phyloP scores from a whole-genome alignment of 352 stramenopile genomes.

The Phytophthora nicotianae region DNA sequence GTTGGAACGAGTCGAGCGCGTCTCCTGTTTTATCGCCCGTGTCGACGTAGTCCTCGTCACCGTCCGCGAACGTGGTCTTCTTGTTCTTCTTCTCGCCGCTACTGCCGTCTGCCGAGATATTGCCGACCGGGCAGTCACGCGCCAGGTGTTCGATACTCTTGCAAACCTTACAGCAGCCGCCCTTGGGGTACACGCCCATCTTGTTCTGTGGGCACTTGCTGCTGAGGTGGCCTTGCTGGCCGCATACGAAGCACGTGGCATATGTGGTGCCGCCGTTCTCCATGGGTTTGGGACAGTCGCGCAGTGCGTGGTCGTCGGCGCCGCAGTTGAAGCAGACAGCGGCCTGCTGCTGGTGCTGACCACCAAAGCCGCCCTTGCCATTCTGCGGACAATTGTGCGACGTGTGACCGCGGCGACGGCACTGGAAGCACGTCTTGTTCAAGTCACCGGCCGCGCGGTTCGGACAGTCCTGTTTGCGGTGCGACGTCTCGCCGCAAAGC shows the following conservation, averaged over 20 bases:
- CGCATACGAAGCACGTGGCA: conserved; percentile 90
- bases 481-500: conserved; percentile 70
- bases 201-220: conserved; percentile 86
- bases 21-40: conserved; percentile 52
- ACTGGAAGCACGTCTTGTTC: conserved; percentile 87
- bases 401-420: conserved; percentile 78
- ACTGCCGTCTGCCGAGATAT: conserved; percentile 68
- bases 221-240: conserved; percentile 86
- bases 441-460: conserved; percentile 69
- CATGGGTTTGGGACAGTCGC: conserved; percentile 70
- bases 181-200: conserved; percentile 89
- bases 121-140: conserved; percentile 77
- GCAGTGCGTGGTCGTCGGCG: conserved; percentile 63
- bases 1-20: conserved; percentile 53
- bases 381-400: conserved; percentile 79
- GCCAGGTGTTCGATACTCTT: conserved; percentile 85
- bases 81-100: conserved; percentile 70
- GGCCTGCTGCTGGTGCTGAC: conserved; percentile 31
- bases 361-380: conserved; percentile 21
- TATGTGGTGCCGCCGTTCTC: conserved; percentile 70
- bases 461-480: conserved; percentile 83
- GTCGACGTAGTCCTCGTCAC: conserved; percentile 50
- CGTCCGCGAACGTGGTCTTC: conserved; percentile 75
- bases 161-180: conserved; percentile 90
- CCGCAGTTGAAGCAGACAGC: conserved; percentile 91